Evolutionary conservation across 2,329 filamentous ascomycete species (phyloP).

Genomic region (Exophiala phaeomuriformis): DNA sequence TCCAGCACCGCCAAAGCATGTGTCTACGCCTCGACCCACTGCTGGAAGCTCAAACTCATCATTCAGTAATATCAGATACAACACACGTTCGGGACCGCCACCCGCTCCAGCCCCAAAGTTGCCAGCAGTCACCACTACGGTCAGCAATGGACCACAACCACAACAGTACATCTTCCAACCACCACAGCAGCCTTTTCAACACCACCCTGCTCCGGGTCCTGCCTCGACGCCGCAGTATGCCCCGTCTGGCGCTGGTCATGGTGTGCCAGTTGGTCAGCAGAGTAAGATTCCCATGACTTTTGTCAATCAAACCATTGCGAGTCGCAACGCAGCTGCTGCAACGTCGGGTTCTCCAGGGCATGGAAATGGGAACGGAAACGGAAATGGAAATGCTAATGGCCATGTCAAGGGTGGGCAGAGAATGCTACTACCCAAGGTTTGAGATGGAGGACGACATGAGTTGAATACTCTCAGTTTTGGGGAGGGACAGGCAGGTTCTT

Average conservation of each 20-base stretch:
- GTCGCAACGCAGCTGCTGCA: constrained; percentile 12
- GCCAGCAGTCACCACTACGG: background rate
- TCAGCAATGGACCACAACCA: constrained; percentile 1
- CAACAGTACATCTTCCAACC: constrained; percentile 21
- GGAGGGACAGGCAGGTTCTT: too few relatives aligned
- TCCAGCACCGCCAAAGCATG: constrained; percentile 16
- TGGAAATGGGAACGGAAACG: background rate
- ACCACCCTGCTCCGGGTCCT: constrained; percentile 14
- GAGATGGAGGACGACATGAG: background rate
- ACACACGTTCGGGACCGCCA: background rate
- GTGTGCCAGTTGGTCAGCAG: constrained; percentile 8
- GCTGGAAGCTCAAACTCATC: background rate
- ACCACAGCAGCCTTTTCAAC: constrained; percentile 19
- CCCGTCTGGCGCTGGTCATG: background rate
- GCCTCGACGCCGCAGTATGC: constrained; percentile 4
- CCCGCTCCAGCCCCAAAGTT: background rate
- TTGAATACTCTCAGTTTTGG: too few relatives aligned
- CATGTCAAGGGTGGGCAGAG: constrained; percentile 17
- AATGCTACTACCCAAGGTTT: constrained; percentile 15
- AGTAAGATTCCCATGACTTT: constrained; percentile 18
- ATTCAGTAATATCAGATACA: constrained; percentile 1
- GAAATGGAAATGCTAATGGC: background rate
- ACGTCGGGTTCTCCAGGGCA: background rate
- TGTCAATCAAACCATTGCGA: constrained; percentile 21
- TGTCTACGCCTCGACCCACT: background rate